phyloP scores from a whole-genome alignment of 768 basidiomycete species.

The Russula sp. region DNA sequence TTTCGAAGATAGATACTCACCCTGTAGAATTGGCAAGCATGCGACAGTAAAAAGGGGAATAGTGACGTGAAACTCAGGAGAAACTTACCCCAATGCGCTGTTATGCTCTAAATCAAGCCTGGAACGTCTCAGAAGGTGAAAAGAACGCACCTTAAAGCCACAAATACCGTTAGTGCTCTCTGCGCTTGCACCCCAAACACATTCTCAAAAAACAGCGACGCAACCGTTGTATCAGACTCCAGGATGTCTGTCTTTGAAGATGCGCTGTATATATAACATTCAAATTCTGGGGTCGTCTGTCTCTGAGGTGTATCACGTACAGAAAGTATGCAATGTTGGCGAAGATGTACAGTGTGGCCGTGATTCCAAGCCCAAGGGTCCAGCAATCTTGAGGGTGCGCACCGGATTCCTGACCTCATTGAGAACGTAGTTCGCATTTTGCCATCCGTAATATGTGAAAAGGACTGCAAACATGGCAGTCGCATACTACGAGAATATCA shows the following conservation, averaged over 20 bases:
- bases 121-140: neutral
- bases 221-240: constrained; percentile 53
- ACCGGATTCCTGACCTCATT: constrained; percentile 60
- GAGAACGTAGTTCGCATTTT: constrained; percentile 55
- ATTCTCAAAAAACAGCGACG: constrained; percentile 55
- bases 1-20: constrained; percentile 1
- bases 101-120: neutral
- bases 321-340: constrained; percentile 60
- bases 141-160: constrained; percentile 49
- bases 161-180: constrained; percentile 54
- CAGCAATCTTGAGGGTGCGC: constrained; percentile 60
- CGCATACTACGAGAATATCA: constrained; percentile 47
- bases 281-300: neutral
- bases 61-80: neutral
- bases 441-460: constrained; percentile 50
- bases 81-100: constrained; percentile 40
- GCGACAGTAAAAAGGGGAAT: neutral
- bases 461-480: constrained; percentile 61
- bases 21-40: neutral
- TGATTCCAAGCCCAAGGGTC: constrained; percentile 57
- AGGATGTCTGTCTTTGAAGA: constrained; percentile 50
- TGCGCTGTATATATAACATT: constrained; percentile 33
- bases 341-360: constrained; percentile 51
- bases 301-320: constrained; percentile 31
- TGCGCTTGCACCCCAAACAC: constrained; percentile 55